A percentile compares a stretch with the other conserved stretches of the same genome.
These are phyloP conservation scores for Beauveria sp. DNA, from an alignment of 2,329 filamentous ascomycete genomes.

Conservation along the genomic window DNA sequence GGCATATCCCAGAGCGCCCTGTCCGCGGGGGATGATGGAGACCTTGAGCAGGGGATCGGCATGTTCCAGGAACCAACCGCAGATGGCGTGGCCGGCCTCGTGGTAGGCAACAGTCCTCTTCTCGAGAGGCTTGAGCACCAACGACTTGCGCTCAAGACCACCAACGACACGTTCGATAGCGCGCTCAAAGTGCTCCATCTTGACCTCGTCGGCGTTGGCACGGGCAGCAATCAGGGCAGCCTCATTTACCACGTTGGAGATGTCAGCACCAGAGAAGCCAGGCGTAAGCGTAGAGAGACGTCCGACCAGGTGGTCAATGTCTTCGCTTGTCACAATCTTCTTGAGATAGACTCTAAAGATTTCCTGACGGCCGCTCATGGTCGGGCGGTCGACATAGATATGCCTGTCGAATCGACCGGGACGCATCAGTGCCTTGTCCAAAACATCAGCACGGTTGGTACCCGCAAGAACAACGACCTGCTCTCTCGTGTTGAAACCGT, in stretches of 20 bases:
- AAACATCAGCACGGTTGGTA: conserved; percentile 89
- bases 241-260: conserved; percentile 97
- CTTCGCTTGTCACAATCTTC: conserved; percentile 90
- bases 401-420: conserved; percentile 96
- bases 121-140: conserved; percentile 87
- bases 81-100: conserved; percentile 96
- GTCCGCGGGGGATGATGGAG: conserved; percentile 93
- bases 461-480: conserved; percentile 95
- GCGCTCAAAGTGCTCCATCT: conserved; percentile 89
- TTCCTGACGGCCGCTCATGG: conserved; percentile 92
- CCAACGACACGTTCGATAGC: conserved; percentile 96
- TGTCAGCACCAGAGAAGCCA: conserved; percentile 94
- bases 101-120: conserved; percentile 97
- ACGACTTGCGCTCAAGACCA: conserved; percentile 92
- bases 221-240: conserved; percentile 90
- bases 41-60: conserved; percentile 98
- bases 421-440: conserved; percentile 93
- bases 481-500: conserved; percentile 94
- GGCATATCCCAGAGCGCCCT: conserved; percentile 88
- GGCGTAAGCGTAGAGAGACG: conserved; percentile 87
- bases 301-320: conserved; percentile 79
- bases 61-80: conserved; percentile 93
- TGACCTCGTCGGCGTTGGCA: conserved; percentile 68
- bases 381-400: conserved; percentile 89
- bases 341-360: conserved; percentile 92